These are phyloP conservation scores for Xerophyta viscosa DNA, from an alignment of 106 monocot species.

Conservation along the genomic window DNA sequence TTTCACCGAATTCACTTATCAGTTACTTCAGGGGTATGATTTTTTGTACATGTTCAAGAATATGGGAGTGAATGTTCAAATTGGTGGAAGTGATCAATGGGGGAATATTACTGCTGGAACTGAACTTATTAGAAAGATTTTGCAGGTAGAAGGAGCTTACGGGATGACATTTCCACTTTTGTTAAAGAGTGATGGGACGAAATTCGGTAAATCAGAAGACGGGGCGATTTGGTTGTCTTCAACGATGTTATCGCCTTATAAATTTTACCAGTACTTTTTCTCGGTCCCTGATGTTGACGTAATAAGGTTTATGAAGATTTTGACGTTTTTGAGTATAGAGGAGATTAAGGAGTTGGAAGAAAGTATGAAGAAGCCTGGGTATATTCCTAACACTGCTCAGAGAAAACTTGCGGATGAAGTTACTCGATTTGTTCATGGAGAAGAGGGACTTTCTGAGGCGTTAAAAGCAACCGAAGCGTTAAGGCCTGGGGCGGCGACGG, in stretches of 20 bases:
- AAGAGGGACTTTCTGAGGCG: slow-evolving; percentile 71
- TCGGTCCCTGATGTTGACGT: slow-evolving; percentile 84
- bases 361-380: slow-evolving; percentile 58
- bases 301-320: slow-evolving; percentile 73
- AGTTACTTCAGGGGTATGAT: slow-evolving; percentile 89
- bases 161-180: slow-evolving; percentile 90
- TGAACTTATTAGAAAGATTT: slow-evolving; percentile 76
- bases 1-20: slow-evolving; percentile 94
- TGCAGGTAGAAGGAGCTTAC: slow-evolving; percentile 77
- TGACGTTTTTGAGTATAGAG: slow-evolving; percentile 79
- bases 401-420: slow-evolving; percentile 84
- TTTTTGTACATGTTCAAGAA: slow-evolving; percentile 80
- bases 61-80: slow-evolving; percentile 86
- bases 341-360: slow-evolving; percentile 72
- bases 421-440: slow-evolving; percentile 85
- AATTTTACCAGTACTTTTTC: slow-evolving; percentile 90
- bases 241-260: slow-evolving; percentile 70
- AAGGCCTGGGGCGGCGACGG: slow-evolving; percentile 65
- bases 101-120: slow-evolving; percentile 94
- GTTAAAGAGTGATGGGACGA: slow-evolving; percentile 87
- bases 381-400: slow-evolving; percentile 66
- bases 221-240: slow-evolving; percentile 84
- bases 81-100: slow-evolving; percentile 97
- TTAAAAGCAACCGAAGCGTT: slow-evolving; percentile 69
- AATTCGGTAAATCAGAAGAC: slow-evolving; percentile 85